Percentiles rank a stretch among this genome's conserved stretches.
phyloP scores from a whole-genome alignment of 169 alveolate species.

The Cryptosporidium viatorum region DNA sequence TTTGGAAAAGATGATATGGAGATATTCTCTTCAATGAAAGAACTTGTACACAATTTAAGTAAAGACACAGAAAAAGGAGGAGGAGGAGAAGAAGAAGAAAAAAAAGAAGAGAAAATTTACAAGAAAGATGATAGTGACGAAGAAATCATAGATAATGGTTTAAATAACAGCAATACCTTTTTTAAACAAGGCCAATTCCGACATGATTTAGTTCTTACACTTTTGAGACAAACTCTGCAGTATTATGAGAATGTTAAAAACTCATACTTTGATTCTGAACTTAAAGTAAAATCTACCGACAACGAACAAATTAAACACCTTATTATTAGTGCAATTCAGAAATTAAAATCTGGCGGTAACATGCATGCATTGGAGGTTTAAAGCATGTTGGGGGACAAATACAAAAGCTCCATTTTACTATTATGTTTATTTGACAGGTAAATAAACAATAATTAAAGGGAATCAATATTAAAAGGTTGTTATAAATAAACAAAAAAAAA shows the following conservation, averaged over 20 bases:
- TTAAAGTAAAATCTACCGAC: neutral
- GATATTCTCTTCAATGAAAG: conserved; percentile 4
- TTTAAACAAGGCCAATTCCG: neutral
- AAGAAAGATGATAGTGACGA: neutral
- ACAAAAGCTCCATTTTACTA: neutral
- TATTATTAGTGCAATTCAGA: conserved; percentile 19
- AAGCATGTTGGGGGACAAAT: neutral
- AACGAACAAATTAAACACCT: neutral
- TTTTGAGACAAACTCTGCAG: conserved; percentile 38
- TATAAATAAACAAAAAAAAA: too few species aligned
- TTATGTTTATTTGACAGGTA: neutral
- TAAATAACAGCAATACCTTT: neutral
- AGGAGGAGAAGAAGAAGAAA: neutral
- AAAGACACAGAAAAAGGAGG: neutral
- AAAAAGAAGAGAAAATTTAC: neutral
- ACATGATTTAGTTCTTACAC: neutral
- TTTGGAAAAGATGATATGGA: conserved; percentile 8
- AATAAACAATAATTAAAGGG: too few species aligned
- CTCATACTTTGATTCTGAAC: neutral
- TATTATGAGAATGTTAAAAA: conserved; percentile 29
- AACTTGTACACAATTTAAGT: neutral
- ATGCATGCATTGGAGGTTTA: neutral
- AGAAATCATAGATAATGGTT: neutral
- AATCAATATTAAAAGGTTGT: too few species aligned
- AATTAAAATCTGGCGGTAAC: neutral